These are phyloP conservation scores for Delonix regia DNA, from an alignment of 306 rosid species.

Conservation along the genomic window DNA sequence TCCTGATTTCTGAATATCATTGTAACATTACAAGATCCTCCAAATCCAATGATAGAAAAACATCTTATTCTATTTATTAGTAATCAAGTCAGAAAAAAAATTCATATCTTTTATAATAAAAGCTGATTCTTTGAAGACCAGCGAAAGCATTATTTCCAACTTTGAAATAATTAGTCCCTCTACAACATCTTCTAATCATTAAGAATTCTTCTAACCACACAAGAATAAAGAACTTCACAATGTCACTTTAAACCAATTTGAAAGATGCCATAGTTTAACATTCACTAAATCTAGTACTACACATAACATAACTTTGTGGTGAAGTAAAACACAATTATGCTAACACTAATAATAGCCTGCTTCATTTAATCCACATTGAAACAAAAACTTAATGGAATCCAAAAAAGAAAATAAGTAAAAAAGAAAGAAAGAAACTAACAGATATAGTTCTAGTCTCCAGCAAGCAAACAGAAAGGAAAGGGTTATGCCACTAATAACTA, in stretches of 20 bases:
- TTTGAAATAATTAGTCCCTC: neutral
- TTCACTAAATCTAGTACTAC: neutral
- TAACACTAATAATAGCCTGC: neutral
- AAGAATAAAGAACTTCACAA: slow-evolving; percentile 1
- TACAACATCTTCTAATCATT: neutral
- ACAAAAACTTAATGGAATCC: neutral
- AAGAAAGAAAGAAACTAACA: neutral
- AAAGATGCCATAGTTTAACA: slow-evolving; percentile 16
- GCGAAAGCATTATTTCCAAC: neutral
- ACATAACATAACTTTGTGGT: neutral
- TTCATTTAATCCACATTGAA: neutral
- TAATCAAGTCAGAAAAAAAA: neutral
- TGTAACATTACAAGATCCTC: too few relatives aligned
- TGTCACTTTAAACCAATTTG: slow-evolving; percentile 20
- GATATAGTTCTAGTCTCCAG: neutral
- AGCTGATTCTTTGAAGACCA: too few relatives aligned
- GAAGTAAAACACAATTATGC: slow-evolving; percentile 15
- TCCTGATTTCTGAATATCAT: too few relatives aligned
- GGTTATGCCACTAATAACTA: slow-evolving; percentile 1
- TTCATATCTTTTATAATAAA: neutral
- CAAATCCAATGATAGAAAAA: too few relatives aligned
- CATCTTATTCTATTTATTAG: too few relatives aligned
- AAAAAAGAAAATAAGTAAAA: neutral
- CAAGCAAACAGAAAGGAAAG: slow-evolving; percentile 1
- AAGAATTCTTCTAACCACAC: slow-evolving; percentile 2